These are phyloP conservation scores for Candida quercuum DNA, from an alignment of 805 yeast species.

Conservation along the genomic window DNA sequence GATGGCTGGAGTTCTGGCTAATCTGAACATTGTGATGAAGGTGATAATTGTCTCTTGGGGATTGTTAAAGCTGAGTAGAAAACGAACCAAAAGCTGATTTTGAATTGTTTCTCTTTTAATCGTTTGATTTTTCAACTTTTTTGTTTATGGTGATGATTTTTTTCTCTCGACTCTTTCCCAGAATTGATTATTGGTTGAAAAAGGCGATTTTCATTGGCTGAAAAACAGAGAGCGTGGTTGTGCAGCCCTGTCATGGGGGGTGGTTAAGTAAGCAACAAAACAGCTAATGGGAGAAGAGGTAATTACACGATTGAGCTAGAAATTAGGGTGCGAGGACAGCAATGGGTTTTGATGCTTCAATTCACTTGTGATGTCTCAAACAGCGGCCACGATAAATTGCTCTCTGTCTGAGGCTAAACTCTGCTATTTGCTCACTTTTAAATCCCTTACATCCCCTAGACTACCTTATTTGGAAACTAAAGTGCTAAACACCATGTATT, in stretches of 20 bases:
- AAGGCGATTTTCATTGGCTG: constrained; percentile 11
- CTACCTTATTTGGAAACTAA: neutral
- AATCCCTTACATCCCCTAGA: neutral
- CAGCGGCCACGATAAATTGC: no score
- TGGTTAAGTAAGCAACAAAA: no score
- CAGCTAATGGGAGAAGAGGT: neutral
- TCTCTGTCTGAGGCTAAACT: no score
- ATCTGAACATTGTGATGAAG: constrained; percentile 10
- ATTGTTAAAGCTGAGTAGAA: no score
- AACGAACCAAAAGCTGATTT: no score
- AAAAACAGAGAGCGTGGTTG: neutral
- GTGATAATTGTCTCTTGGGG: neutral
- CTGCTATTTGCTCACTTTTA: no score
- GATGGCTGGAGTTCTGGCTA: constrained; percentile 16
- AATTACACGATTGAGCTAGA: no score
- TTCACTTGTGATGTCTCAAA: no score
- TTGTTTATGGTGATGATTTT: constrained; percentile 6
- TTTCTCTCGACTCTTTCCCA: constrained; percentile 6
- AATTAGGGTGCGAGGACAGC: neutral
- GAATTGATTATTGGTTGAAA: constrained; percentile 7
- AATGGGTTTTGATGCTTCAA: neutral
- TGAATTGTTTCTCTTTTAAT: no score
- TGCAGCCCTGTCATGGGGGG: constrained; percentile 1
- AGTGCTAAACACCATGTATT: no score
- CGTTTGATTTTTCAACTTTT: constrained; percentile 8